Evolutionary conservation across 345 rosid species (phyloP), one percentile per base, ranked within the genome.

Genomic region (Excoecaria agallocha): DNA sequence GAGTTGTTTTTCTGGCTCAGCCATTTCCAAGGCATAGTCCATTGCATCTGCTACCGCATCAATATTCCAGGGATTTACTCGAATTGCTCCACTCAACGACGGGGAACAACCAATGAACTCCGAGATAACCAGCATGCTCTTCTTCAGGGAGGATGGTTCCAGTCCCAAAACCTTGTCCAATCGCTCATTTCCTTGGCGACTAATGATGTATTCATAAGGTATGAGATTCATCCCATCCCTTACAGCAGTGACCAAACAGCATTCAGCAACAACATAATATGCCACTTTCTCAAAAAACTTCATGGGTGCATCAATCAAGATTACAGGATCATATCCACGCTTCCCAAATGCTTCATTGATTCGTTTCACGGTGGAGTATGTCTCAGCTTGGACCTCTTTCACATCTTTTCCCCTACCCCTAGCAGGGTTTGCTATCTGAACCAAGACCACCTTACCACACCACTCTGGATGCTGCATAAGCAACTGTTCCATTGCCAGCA

Each of bases 41-140:
- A 92, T 89, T 37, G 97, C 97, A 79, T 92, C 97, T 12, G 93
- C 93, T 61, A 92, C 97, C 0, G 91, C 89, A 75, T 92, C 97
- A 66, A 90, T 88, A 43, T 92, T 90, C 96, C 97, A 92, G 0
- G 97, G 97, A 52, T 90, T 92, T 62, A 92, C 97, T 57, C 92
- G 85, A 75, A 92, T 92, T n/a, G 97, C 97, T 73, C 97, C 97
- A 12, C 97, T 90, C 61, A 92, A 60, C 16, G 96, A 90, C 15
- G 97, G 97, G 1, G 97, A 92, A 82, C 97, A 92, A 62, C 97
- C 96, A 69, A 92, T 92, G 49, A 92, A 92, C 81, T 92, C 97
- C n/a, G 97, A 92, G 22, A 92, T 90, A 59, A 92, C 97, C 78
- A 92, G 57, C 97, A 90, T 90, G 78, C 97, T 92, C 80, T 87